phyloP scores from a whole-genome alignment of 495 filamentous ascomycete species.

The Penicillium argentinense region DNA sequence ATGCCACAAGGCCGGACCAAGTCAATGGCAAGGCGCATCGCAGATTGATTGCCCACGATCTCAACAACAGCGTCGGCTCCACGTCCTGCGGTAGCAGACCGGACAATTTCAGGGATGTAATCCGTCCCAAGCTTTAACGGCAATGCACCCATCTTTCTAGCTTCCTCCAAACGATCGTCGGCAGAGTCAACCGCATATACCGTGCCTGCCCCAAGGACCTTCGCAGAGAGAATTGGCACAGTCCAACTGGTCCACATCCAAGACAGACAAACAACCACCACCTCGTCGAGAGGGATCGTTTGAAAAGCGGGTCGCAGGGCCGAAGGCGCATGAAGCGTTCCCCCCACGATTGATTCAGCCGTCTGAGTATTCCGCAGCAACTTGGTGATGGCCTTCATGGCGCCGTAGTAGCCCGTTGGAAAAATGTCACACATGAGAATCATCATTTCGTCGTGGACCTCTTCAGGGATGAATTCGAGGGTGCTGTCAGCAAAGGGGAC shows the following conservation, averaged over 20 bases:
- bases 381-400: background rate
- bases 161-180: background rate
- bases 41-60: background rate
- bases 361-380: background rate
- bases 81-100: background rate
- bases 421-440: constrained; percentile 2
- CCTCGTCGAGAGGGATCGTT: background rate
- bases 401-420: constrained; percentile 1
- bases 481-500: background rate
- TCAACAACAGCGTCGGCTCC: constrained; percentile 1
- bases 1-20: background rate
- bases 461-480: background rate
- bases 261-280: background rate
- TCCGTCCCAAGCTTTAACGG: background rate
- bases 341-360: background rate
- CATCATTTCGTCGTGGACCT: background rate
- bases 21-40: background rate
- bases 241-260: background rate
- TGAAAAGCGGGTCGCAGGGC: background rate
- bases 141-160: background rate
- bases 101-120: background rate
- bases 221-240: background rate
- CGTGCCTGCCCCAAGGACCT: background rate
- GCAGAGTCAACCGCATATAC: background rate
- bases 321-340: background rate